Evolutionary conservation across 345 rosid genomes (phyloP), one percentile per base, ranked within the genome.

Genomic region (Raphanus raphanistrum): DNA sequence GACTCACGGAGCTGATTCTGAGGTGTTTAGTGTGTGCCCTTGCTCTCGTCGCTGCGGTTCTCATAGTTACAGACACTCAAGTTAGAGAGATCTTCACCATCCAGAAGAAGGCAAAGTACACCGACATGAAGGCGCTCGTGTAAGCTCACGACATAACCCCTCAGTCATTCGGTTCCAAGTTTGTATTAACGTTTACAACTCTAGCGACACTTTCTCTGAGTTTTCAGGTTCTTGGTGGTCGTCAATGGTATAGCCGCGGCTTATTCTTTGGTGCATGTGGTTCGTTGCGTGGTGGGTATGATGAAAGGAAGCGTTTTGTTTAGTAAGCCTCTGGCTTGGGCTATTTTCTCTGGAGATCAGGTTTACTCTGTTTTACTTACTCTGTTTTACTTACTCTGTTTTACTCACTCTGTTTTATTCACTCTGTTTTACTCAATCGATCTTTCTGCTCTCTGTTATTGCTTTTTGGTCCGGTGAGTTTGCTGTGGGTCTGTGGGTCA

Each of bases 91-190:
- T 95, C 80, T 92, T 95, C 82, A 68, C 87, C 4, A 92, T 91
- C 63, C 83, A 71, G 80, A 92, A 90, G 89, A 84, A 77, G 78
- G 99, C 97, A 12, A 86, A 45, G 70, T 92, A 80, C 78, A 90
- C 96, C 4, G 97, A 92, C 87, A 90, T 92, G 96, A 95, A 92
- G 85, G 98, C 98, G 6, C 97, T 95, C 32, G 93, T 90, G 99
- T 92, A 52, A 50, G 94, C 70, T 75, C 70, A 35, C 38, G 12
- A 52, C 2, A 48, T n/a, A 68, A 3, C 1, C 43, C n/a, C 0
- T 41, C 11, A 48, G 2, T 1, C 41, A 4, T 0, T 16, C 8
- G 5, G 3, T 33, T 25, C 52, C 11, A 27, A 27, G 2, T 5
- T 48, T 59, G 26, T 66, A 4, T 2, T 32, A 74, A 69, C 69